A percentile compares a stretch with the other conserved stretches of the same genome.
phyloP scores from a whole-genome alignment of 73 alveolate species.

The Paramecium biaurelia region DNA sequence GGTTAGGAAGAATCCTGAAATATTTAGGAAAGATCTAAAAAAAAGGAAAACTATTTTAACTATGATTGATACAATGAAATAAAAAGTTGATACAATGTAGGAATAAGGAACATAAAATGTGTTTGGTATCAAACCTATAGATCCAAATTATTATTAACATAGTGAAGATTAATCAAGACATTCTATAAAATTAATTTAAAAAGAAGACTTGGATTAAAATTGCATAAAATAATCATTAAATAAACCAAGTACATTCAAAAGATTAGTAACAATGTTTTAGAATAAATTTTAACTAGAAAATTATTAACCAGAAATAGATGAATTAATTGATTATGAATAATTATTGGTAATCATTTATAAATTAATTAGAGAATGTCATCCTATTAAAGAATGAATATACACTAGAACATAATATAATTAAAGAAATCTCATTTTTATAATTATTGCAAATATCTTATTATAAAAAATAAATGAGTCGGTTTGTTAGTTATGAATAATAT shows the following conservation, averaged over 20 bases:
- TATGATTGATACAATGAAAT: neutral
- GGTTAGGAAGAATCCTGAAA: neutral
- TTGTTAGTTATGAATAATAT: neutral
- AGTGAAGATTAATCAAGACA: neutral
- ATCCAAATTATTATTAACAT: neutral
- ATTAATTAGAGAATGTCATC: constrained; percentile 11
- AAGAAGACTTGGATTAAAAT: neutral
- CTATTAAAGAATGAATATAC: neutral
- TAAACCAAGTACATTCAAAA: neutral
- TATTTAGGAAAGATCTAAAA: neutral
- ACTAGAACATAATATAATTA: neutral
- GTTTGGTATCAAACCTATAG: neutral
- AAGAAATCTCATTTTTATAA: neutral
- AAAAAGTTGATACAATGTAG: neutral
- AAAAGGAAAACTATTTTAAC: neutral
- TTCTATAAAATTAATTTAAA: neutral
- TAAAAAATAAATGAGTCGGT: neutral
- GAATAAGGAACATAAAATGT: neutral
- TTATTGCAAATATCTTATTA: neutral
- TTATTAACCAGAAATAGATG: constrained; percentile 7
- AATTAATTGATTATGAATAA: neutral
- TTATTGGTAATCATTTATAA: neutral
- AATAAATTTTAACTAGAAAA: constrained; percentile 2
- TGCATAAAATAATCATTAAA: neutral
- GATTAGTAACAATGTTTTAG: neutral